Percentiles rank a stretch among this genome's conserved stretches.
Evolutionary conservation across 768 basidiomycete species (phyloP).

Genomic region (Termitomyces sp.): DNA sequence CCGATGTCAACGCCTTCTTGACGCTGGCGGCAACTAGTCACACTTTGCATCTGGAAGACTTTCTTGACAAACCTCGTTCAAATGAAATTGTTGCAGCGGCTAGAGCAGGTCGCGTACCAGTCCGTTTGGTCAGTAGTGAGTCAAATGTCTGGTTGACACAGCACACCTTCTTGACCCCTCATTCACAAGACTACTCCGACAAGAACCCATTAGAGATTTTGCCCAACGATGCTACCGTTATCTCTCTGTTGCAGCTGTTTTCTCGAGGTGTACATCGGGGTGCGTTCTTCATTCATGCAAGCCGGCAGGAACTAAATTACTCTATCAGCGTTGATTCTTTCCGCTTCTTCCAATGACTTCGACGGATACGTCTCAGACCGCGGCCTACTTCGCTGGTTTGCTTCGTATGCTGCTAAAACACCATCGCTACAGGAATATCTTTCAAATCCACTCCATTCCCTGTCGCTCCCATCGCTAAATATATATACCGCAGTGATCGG

Average conservation of each 20-base stretch:
- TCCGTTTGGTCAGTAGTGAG: constrained; percentile 75
- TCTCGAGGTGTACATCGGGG: constrained; percentile 71
- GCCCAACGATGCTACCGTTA: constrained; percentile 55
- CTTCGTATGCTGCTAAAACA: constrained; percentile 43
- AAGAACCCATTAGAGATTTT: constrained; percentile 73
- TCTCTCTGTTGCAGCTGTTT: constrained; percentile 62
- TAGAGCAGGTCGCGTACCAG: constrained; percentile 66
- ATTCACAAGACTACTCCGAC: constrained; percentile 65
- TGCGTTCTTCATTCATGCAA: constrained; percentile 21
- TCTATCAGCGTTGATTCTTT: constrained; percentile 48
- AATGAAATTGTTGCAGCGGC: constrained; percentile 73
- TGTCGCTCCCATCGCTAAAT: constrained; percentile 62
- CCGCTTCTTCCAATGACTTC: constrained; percentile 39
- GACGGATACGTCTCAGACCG: constrained; percentile 77
- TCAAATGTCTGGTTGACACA: neutral
- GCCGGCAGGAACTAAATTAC: neutral
- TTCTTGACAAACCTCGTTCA: constrained; percentile 53
- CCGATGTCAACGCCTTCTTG: constrained; percentile 85
- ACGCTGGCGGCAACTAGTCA: constrained; percentile 79
- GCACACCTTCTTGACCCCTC: constrained; percentile 2
- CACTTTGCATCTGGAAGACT: constrained; percentile 55
- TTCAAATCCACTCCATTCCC: constrained; percentile 47
- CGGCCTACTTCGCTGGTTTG: constrained; percentile 66
- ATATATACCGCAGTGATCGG: constrained; percentile 62
- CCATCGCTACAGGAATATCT: constrained; percentile 41